Evolutionary conservation across 352 stramenopile genomes (phyloP), one percentile per base, ranked within the genome.

Genomic region (Pythium biforme): DNA sequence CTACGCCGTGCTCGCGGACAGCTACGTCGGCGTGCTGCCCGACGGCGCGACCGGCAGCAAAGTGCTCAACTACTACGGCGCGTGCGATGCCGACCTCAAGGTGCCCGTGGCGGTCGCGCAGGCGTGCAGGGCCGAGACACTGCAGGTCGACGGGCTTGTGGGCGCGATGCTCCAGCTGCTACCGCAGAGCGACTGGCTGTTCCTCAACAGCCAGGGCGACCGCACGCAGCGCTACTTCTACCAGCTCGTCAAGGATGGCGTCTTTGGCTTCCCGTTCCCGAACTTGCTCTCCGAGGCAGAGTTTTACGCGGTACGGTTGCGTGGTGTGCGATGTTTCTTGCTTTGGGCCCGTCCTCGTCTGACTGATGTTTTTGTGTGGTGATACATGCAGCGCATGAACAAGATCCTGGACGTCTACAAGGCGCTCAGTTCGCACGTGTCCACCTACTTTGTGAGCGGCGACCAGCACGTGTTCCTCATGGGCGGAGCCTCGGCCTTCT

Each of bases 181-280:
- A 69, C 72, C 76, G 1, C 62, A 66, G n/a, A 74, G 64, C 40
- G 59, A 81, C 27, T 90, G 81, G 79, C 63, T 90, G 2, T 89
- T 90, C 62, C 57, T 90, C 11, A 71, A 81, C 70, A 86, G 75
- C 57, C 77, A 77, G 62, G 71, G 68, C 54, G 81, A 89, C 59
- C 15, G 54, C 41, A 79, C 64, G 17, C 81, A 90, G 64, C 75
- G 79, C 19, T 75, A 77, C 58, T 89, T 86, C 50, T 90, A 90
- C 63, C 62, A 84, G 43, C 55, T 88, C n/a, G 69, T 75, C 40
- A 41, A 72, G 25, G 45, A 89, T 15, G 79, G 79, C 12, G 70
- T 88, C 49, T 48, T 73, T 12, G 70, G 61, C 29, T 89, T 79
- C 56, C 80, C 76, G 19, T 88, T 88, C 64, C 55, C 51, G 12